phyloP scores from a whole-genome alignment of 1,284 basidiomycete genomes.

The Chalciporus sp. region DNA sequence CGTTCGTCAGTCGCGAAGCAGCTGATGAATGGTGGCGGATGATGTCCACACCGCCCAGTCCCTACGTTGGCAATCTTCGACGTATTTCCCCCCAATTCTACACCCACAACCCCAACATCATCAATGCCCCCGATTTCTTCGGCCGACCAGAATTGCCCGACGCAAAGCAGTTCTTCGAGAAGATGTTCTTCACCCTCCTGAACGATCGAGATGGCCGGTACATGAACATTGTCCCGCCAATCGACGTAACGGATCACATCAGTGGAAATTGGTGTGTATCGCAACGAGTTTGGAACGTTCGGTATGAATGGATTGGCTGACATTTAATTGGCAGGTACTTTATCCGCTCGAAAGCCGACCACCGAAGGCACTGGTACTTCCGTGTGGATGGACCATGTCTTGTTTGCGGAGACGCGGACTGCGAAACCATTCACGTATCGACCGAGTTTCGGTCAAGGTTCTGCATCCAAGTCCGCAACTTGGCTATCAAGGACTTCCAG shows the following conservation, averaged over 20 bases:
- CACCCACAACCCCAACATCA: not conserved
- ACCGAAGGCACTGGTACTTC: not conserved
- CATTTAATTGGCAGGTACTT: not conserved
- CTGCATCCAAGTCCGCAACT: not conserved
- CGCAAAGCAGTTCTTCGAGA: not conserved
- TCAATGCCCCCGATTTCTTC: not conserved
- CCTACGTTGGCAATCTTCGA: not conserved
- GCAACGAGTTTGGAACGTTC: not conserved
- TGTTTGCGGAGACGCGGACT: not conserved
- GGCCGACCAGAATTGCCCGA: not conserved
- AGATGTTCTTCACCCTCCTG: constrained; percentile 4
- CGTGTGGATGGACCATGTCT: not conserved
- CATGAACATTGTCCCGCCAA: not conserved
- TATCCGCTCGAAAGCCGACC: not conserved
- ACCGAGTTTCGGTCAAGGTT: not conserved
- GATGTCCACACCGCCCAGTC: not conserved
- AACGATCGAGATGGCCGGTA: not conserved
- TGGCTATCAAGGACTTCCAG: not conserved
- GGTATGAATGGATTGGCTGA: not conserved
- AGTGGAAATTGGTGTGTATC: constrained; percentile 7
- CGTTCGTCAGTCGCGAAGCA: constrained; percentile 1
- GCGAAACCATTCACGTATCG: not conserved
- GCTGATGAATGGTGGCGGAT: constrained; percentile 9
- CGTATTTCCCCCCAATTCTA: constrained; percentile 2
- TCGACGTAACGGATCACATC: constrained; percentile 6